Conservation (phyloP, 169 alveolate species). For the Eimeria maxima region DNA sequence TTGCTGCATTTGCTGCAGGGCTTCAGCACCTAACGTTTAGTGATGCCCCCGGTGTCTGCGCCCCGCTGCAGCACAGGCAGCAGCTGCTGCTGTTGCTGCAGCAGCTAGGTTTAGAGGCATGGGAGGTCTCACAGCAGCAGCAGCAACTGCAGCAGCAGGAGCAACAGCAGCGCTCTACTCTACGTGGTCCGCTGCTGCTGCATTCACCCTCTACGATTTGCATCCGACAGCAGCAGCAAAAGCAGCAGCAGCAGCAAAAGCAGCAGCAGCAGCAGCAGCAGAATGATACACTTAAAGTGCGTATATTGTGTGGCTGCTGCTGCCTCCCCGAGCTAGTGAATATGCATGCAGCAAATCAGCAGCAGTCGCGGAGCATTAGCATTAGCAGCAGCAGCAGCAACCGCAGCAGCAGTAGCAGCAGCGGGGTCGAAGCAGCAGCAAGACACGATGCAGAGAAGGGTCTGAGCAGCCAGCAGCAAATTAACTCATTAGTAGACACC, state of each 20-base stretch:
- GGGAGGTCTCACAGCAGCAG: conserved; percentile 15
- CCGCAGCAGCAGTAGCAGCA: no score
- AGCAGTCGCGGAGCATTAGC: background rate
- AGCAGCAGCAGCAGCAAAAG: conserved; percentile 19
- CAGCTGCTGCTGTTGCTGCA: background rate
- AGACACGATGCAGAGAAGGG: background rate
- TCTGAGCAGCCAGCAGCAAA: background rate
- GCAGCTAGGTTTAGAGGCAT: conserved; percentile 22
- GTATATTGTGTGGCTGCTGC: conserved; percentile 32
- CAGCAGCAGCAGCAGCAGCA: conserved; percentile 26
- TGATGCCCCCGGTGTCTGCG: background rate
- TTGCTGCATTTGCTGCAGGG: background rate
- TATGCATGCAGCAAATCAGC: background rate
- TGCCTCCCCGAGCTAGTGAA: conserved; percentile 1
- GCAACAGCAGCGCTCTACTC: conserved; percentile 8
- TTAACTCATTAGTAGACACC: background rate
- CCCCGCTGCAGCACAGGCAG: background rate
- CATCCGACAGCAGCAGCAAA: background rate
- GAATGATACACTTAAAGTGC: background rate
- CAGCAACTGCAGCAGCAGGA: conserved; percentile 34
- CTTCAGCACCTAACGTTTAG: background rate
- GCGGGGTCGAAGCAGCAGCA: no score
- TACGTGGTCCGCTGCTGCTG: background rate
- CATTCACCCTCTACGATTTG: background rate
- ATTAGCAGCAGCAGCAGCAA: conserved; percentile 12